Evolutionary conservation across 1,284 basidiomycete species (phyloP), one percentile per base, ranked within the genome.

Genomic region (Neolentinus lepideus): DNA sequence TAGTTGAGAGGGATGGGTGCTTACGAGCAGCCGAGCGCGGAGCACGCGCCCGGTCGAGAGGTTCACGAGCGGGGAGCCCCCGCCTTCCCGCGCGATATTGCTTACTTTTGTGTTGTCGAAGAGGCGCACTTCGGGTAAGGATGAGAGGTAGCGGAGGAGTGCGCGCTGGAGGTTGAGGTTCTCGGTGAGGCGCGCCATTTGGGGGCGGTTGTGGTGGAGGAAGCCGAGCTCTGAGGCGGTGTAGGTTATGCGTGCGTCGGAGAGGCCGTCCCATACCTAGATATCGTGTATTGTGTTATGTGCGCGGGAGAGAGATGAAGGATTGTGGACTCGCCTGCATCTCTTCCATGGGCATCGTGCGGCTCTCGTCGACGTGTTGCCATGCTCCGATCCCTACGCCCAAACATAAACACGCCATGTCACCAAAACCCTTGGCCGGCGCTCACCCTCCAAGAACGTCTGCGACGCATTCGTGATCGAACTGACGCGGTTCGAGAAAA

Each of bases 101-200:
- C 79, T 74, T 19, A 93, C 91, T 62, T 81, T 88, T 50, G 81
- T 80, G 47, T 80, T 81, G 64, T 92, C 85, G 12, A 84, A 62
- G 2, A 94, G 61, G 36, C 80, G 68, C 0, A 91, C 70, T 14
- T 69, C 63, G 1, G 76, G 71, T 11, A 71, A 59, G 9, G 61
- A 62, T 3, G 74, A 70, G 2, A 92, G 71, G 61, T 78, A 77
- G 1, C 75, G 76, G 21, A 96, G 75, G 24, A 94, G 80, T 0
- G 82, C 92, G 4, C 88, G 82, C 70, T 97, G 95, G 1, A 97
- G 76, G 66, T 97, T 97, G 48, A 94, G 75, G 66, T 94, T 96
- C 69, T 98, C 94, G 0, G 88, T 92, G 65, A 97, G 76, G 38
- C 82, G 81, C 8, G 92, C 85, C 84, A 97, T 90, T 56, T 81